Base-by-base conservation (phyloP, 345 rosid genomes). In the Carallia brachiata region DNA sequence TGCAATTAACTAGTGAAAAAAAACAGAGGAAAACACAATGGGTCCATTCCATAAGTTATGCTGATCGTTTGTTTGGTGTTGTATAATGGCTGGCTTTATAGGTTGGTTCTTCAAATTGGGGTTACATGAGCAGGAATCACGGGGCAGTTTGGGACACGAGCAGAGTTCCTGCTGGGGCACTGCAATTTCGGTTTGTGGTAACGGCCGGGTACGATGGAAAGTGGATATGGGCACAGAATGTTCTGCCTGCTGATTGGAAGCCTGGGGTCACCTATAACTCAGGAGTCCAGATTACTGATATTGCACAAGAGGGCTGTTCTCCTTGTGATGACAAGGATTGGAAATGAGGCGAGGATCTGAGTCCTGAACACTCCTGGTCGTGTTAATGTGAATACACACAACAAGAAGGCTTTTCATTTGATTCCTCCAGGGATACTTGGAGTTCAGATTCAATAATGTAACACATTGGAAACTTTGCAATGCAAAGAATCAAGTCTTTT, bases 181-280 rank as follows among this genome's bases (percentile, higher is more conserved):
- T 95, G 44, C 97, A 95, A 65, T 88, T 95, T 73, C 77, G 96
- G 64, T 85, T 95, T 54, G 82, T 92, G 37, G 84, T 92, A 0
- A 95, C 97, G 0, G 75, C 85, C 0, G 99, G 99, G 15, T 95
- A 74, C 16, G 99, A 95, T 65, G 97, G 99, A 15, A 90, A 90
- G 67, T 82, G 84, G 90, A 62, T 89, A 54, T 92, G 92, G 97
- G 86, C 97, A 1, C 56, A 79, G 72, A 82, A 61, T 23, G 96
- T 84, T 52, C 92, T 95, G 61, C 97, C 99, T 0, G 87, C 79
- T 0, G 82, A 82, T 18, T 92, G 97, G 97, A 82, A 83, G 69
- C 27, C 72, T 6, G 96, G 97, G 0, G 73, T 69, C 47, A 52
- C 72, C 1, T 91, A 95, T 62, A 93, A 92, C 66, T 55, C 97